These are phyloP conservation scores for Fagus sylvatica DNA, from an alignment of 306 rosid genomes.

Conservation along the genomic window DNA sequence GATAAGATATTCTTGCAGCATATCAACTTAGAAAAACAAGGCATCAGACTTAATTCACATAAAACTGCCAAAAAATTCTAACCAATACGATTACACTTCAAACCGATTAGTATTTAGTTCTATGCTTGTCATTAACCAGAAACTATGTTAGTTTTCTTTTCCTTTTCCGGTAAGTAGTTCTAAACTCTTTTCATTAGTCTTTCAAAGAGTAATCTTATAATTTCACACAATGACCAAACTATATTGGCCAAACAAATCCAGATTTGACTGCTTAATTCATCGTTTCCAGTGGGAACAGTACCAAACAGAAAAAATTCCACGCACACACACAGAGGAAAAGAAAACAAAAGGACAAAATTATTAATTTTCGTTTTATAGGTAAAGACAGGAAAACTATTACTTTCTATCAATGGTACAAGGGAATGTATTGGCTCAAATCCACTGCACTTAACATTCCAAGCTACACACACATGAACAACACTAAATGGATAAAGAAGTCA, in stretches of 20 bases:
- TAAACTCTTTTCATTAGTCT: background rate
- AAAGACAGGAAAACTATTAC: background rate
- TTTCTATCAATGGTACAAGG: background rate
- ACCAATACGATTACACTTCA: background rate
- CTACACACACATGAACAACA: background rate
- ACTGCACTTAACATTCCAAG: background rate
- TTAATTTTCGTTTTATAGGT: background rate
- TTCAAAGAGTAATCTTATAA: background rate
- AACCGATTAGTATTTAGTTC: background rate
- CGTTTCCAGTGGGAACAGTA: background rate
- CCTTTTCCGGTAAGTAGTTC: background rate
- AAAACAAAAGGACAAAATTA: background rate
- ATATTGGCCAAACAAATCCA: background rate
- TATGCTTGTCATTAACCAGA: background rate
- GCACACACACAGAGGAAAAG: fast-evolving
- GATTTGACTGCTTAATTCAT: background rate
- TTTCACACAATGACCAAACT: background rate
- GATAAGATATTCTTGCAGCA: conserved; percentile 7
- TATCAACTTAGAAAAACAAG: background rate
- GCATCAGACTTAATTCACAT: background rate
- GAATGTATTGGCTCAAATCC: too few relatives aligned
- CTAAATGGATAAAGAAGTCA: conserved; percentile 9
- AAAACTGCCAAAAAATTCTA: conserved; percentile 6
- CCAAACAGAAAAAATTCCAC: background rate
- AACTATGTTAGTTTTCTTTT: background rate